phyloP scores from a whole-genome alignment of 1,139 yeast species.

The Scheffersomyces stambukii region DNA sequence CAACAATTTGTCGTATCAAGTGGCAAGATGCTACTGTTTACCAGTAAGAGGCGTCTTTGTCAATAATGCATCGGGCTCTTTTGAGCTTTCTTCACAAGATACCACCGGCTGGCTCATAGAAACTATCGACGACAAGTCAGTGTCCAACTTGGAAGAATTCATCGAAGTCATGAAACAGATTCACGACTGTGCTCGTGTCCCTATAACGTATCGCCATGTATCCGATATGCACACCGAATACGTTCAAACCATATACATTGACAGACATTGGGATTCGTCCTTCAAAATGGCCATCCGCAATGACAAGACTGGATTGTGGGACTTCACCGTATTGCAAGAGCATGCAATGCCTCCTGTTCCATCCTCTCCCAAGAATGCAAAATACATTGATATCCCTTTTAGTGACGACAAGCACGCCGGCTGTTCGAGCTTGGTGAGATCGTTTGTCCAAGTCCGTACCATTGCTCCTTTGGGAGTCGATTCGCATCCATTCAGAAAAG shows the following conservation, averaged over 20 bases:
- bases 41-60: slow-evolving; percentile 83
- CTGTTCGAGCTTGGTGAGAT: slow-evolving; percentile 47
- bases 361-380: slow-evolving; percentile 54
- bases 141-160: slow-evolving; percentile 69
- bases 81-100: slow-evolving; percentile 58
- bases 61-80: slow-evolving; percentile 76
- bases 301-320: slow-evolving; percentile 86
- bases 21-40: slow-evolving; percentile 79
- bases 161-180: slow-evolving; percentile 72
- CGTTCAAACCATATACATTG: slow-evolving; percentile 62
- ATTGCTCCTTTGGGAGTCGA: slow-evolving; percentile 69
- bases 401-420: slow-evolving; percentile 42
- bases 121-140: slow-evolving; percentile 69
- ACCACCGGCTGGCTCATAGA: slow-evolving; percentile 70
- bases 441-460: slow-evolving; percentile 66
- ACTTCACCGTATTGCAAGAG: slow-evolving; percentile 64
- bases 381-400: slow-evolving; percentile 65
- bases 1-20: slow-evolving; percentile 80
- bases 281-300: slow-evolving; percentile 74
- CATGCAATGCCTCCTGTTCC: slow-evolving; percentile 51
- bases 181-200: slow-evolving; percentile 73
- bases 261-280: slow-evolving; percentile 79
- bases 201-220: slow-evolving; percentile 72
- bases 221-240: slow-evolving; percentile 75
- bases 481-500: slow-evolving; percentile 61